Evolutionary conservation across 192 early-diverging fungal genomes (phyloP), one percentile per base, ranked within the genome.

Genomic region (Backusella parvicylindrica): DNA sequence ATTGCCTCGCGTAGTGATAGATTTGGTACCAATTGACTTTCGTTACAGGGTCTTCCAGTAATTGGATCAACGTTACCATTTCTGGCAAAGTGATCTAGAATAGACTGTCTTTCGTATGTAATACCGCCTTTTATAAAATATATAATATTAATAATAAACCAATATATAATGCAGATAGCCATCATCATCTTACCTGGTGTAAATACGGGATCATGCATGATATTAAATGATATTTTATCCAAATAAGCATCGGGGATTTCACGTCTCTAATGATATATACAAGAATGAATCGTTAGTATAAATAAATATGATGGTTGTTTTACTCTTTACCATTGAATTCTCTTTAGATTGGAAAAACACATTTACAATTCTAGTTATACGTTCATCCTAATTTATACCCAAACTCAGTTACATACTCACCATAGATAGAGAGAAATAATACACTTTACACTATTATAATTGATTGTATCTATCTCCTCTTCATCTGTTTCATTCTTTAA

Each of bases 11-110:
- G 90, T 16, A 96, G 71, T 13, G 93, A 90, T 26, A 91, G 83
- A 72, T 96, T 96, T 1, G 94, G 92, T 9, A 93, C 75, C 7
- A 95, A 63, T 47, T 95, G 89, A 6, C 67, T 79, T 69, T 93
- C 92, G 0, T 85, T 85, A 68, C 94, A 84, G 2, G 90, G 87
- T 64, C 83, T 80, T 38, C 92, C 81, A 7, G 91, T 87, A 12
- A 95, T 78, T 1, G 95, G 95, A 83, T 96, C 95, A 84, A 92
- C 95, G 47, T 87, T 76, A n/a, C 95, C 93, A 78, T 94, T 94
- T 69, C 91, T 86, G 65, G 82, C 77, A 53, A 96, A 86, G 74
- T 96, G 94, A 47, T 92, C 85, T 33, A 89, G 71, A n/a, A 96
- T 83, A 30, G 91, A 89, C 13, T 82, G 75, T 33, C 93, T 88